phyloP scores from a whole-genome alignment of 2,329 filamentous ascomycete genomes.

The Xylariaceae sp. region DNA sequence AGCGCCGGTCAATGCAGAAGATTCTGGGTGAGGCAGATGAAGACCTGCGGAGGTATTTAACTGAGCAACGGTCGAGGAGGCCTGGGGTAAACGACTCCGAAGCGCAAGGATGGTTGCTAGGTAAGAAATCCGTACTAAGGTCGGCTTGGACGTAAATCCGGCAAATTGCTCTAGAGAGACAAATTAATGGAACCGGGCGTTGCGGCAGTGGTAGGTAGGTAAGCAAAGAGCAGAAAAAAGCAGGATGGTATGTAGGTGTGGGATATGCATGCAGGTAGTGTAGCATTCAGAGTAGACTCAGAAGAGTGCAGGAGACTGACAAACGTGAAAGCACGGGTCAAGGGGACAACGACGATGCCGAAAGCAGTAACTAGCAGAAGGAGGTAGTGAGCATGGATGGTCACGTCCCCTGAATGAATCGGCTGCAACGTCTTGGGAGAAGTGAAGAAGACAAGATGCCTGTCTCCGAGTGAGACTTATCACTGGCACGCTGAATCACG shows the following conservation, averaged over 20 bases:
- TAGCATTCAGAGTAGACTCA: neutral
- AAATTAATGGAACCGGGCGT: slow-evolving; percentile 9
- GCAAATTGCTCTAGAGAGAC: slow-evolving; percentile 5
- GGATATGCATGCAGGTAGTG: neutral
- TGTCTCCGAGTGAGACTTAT: slow-evolving; percentile 12
- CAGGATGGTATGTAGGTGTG: neutral
- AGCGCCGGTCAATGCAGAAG: slow-evolving; percentile 19
- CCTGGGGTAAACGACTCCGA: slow-evolving; percentile 5
- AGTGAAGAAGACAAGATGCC: neutral
- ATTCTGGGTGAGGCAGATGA: slow-evolving; percentile 19
- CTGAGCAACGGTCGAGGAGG: slow-evolving; percentile 22
- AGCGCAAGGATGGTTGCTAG: slow-evolving; percentile 11
- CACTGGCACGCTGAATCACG: slow-evolving; percentile 12
- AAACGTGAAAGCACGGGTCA: slow-evolving; percentile 14
- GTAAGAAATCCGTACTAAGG: neutral
- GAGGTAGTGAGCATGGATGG: neutral
- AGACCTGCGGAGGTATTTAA: slow-evolving; percentile 16
- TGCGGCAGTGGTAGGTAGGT: slow-evolving; percentile 9
- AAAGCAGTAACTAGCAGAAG: neutral
- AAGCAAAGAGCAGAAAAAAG: slow-evolving; percentile 6
- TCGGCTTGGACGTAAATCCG: slow-evolving; percentile 3
- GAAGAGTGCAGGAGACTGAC: slow-evolving; percentile 11
- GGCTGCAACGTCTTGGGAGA: slow-evolving; percentile 17
- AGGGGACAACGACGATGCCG: slow-evolving; percentile 12
- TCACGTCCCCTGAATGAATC: slow-evolving; percentile 6